Percentiles rank a stretch among this genome's conserved stretches.
These are phyloP conservation scores for Pyrenophora graminea DNA, from an alignment of 2,329 filamentous ascomycete species.

Conservation along the genomic window DNA sequence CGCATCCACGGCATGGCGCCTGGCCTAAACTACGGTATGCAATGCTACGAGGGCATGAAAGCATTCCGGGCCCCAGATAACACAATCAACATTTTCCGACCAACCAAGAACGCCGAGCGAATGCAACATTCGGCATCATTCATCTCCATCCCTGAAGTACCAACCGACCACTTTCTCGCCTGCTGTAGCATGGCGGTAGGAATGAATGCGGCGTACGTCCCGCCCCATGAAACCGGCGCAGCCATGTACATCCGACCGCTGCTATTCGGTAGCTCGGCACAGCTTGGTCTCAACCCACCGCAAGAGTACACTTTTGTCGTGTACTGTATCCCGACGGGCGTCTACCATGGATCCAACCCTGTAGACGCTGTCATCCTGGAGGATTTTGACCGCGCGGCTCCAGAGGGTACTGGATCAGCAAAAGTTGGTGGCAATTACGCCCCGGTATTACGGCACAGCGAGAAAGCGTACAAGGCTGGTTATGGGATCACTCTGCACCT, in stretches of 20 bases:
- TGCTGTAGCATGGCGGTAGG: constrained; percentile 80
- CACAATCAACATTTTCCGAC: constrained; percentile 83
- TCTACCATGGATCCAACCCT: constrained; percentile 88
- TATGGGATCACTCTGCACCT: constrained; percentile 95
- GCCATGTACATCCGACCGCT: constrained; percentile 92
- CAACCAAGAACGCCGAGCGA: constrained; percentile 79
- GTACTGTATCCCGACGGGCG: constrained; percentile 87
- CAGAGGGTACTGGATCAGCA: constrained; percentile 85
- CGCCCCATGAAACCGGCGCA: constrained; percentile 83
- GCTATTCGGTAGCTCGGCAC: constrained; percentile 83
- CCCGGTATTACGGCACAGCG: constrained; percentile 85
- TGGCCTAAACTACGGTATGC: constrained; percentile 91
- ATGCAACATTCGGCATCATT: constrained; percentile 84
- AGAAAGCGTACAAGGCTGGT: constrained; percentile 75
- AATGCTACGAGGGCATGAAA: constrained; percentile 98
- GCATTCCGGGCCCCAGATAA: constrained; percentile 81
- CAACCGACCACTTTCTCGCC: constrained; percentile 73
- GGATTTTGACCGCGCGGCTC: constrained; percentile 91
- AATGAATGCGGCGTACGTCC: constrained; percentile 88
- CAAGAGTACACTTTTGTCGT: constrained; percentile 93
- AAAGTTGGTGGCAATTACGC: constrained; percentile 97
- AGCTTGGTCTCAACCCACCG: constrained; percentile 82
- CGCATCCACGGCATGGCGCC: constrained; percentile 94
- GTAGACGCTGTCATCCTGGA: constrained; percentile 89
- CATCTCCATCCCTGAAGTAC: constrained; percentile 81